Evolutionary conservation across 371 early-diverging fungal species (phyloP), one percentile per base, ranked within the genome.

Genomic region (Conidiobolus incongruus): DNA sequence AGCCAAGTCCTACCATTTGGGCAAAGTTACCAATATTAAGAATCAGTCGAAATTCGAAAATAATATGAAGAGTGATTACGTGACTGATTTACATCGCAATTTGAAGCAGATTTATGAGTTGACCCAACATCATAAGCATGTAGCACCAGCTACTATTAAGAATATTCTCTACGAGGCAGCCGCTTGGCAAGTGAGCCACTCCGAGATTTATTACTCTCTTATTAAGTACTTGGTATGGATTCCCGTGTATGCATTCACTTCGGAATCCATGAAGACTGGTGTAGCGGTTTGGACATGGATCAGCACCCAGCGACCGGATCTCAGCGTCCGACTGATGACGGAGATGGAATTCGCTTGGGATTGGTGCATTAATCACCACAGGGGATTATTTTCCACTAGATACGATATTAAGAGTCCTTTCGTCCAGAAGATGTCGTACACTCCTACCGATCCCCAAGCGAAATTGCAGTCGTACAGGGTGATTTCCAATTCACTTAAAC

Each of bases 271-370:
- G 56, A 80, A 80, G 40, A 67, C 80, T 12, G 80, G 80, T 19
- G 67, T 75, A 0, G 63, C 72, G 11, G 76, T 83, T 3, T 94
- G 92, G 92, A 79, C 70, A 30, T 82, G 81, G 79, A 59, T 94
- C 34, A 67, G 87, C 23, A 68, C 77, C 2, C 74, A 82, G 42
- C 65, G 77, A 23, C 69, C 84, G 0, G 77, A 72, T 8, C 52
- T 75, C 12, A 80, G 78, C 51, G 63, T 70, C 16, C 60, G 77
- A 12, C 55, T 93, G 34, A 76, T 91, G 72, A 65, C 70, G 7
- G 78, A 90, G 40, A 67, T 93, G 28, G 53, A 77, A 2, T 61
- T 70, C 7, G 70, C 77, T 21, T 94, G 95, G 95, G 69, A 69
- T 20, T 80, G 77, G 69, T 70, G 79, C n/a, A 65, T 75, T 17